Conservation (phyloP, 352 stramenopile species). For the Pythium aphanidermatum region DNA sequence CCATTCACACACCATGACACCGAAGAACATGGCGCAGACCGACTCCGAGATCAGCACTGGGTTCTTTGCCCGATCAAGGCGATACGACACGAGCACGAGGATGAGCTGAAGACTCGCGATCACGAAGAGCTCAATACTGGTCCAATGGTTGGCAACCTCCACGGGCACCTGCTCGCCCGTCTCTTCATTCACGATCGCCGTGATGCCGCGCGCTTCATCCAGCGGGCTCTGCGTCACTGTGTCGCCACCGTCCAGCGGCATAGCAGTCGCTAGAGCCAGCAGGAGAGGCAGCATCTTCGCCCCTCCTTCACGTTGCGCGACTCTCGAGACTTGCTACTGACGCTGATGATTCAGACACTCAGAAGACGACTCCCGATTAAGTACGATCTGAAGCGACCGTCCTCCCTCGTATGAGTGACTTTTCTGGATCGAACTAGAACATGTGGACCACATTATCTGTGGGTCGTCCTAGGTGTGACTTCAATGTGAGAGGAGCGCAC, state of each 20-base stretch:
- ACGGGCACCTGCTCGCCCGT: constrained; percentile 23
- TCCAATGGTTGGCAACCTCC: constrained; percentile 34
- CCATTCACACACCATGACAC: constrained; percentile 52
- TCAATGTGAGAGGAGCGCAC: no score
- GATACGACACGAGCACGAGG: constrained; percentile 77
- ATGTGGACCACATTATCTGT: constrained; percentile 2
- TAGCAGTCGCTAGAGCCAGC: constrained; percentile 6
- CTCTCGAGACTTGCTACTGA: background rate
- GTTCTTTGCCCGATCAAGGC: constrained; percentile 57
- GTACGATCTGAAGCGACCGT: constrained; percentile 7
- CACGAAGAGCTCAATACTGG: constrained; percentile 65
- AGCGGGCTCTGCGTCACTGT: constrained; percentile 4
- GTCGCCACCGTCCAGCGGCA: constrained; percentile 3
- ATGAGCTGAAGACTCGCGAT: constrained; percentile 78
- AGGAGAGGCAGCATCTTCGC: constrained; percentile 9
- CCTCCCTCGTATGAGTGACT: constrained; percentile 12
- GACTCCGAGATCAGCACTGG: constrained; percentile 78
- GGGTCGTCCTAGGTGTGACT: background rate
- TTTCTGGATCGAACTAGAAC: no score
- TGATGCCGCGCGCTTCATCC: constrained; percentile 16
- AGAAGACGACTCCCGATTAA: constrained; percentile 1
- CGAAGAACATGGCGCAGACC: constrained; percentile 77
- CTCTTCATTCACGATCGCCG: constrained; percentile 14
- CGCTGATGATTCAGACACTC: constrained; percentile 1
- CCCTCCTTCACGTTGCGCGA: background rate